Evolutionary conservation across 805 yeast genomes (phyloP).

Genomic region (Teunomyces panamensis): DNA sequence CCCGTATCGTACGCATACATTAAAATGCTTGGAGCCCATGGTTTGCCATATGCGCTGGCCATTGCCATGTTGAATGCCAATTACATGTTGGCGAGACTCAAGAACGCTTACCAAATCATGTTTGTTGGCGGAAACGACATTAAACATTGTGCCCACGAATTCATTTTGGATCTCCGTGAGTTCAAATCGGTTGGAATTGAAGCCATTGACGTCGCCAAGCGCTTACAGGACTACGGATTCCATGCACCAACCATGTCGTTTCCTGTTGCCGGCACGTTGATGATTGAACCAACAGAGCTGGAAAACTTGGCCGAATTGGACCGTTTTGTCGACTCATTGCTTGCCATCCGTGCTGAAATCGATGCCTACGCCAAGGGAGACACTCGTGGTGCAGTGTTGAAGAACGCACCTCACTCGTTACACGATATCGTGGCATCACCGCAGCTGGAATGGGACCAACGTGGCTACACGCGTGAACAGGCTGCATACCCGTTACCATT

Average conservation of each 20-base stretch:
- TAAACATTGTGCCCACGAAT: slow-evolving; percentile 92
- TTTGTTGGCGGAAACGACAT: slow-evolving; percentile 49
- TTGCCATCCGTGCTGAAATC: slow-evolving; percentile 80
- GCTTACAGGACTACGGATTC: slow-evolving; percentile 97
- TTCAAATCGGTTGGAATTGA: slow-evolving; percentile 80
- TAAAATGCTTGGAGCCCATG: slow-evolving; percentile 85
- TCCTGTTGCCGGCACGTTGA: slow-evolving; percentile 96
- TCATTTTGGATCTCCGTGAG: slow-evolving; percentile 85
- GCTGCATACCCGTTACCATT: slow-evolving; percentile 91
- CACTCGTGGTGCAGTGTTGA: slow-evolving; percentile 65
- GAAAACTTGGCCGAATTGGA: slow-evolving; percentile 87
- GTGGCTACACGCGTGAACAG: slow-evolving; percentile 89
- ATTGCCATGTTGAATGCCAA: slow-evolving; percentile 94
- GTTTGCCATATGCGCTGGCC: slow-evolving; percentile 81
- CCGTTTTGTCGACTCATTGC: slow-evolving; percentile 84
- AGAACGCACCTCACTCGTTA: slow-evolving; percentile 90
- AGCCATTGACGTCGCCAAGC: slow-evolving; percentile 94
- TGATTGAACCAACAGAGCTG: slow-evolving; percentile 98
- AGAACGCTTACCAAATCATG: slow-evolving; percentile 68
- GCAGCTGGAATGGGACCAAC: slow-evolving; percentile 68
- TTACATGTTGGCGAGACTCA: slow-evolving; percentile 83
- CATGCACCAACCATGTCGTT: slow-evolving; percentile 99
- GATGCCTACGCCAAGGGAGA: slow-evolving; percentile 65
- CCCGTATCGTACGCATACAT: slow-evolving; percentile 95
- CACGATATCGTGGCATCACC: slow-evolving; percentile 64